Base-by-base conservation (phyloP, 257 asterid species). In the Capsicum chinense region DNA sequence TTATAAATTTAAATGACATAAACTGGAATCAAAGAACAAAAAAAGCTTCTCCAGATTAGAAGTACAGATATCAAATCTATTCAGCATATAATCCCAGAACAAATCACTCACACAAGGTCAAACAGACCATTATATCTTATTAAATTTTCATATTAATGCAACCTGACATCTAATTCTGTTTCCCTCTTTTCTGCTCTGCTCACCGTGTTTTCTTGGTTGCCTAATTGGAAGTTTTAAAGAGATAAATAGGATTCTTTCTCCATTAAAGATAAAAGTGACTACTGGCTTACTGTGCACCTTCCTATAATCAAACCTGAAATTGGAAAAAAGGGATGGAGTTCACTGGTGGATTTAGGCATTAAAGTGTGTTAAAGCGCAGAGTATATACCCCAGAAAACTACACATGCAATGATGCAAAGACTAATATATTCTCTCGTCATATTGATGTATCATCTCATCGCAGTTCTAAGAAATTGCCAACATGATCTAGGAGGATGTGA, bases 321-420 rank as follows among this genome's bases (percentile, higher is more conserved):
- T 26, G 21, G 39, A 69, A 39, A 50, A 39, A 69, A 69, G 13
- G 19, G n/a, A 42, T 14, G 78, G 78, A 39, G 50, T 39, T 69
- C 26, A 26, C 78, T 39, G 26, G 39, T 69, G 54, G 26, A 69
- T 48, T 39, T 68, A 39, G 76, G 76, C 47, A 76, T 13, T 76
- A 15, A 76, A 52, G 3, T 52, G 26, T 76, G 48, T 76, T 52
- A 7, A 76, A 50, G 16, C 19, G 7, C 44, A 21, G 70, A 64
- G 44, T 11, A 26, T 64, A 64, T 71, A 71, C 39, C 80, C 11
- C 0, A 74, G 19, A 50, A 48, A n/a, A 39, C 63, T 47, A 62
- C 48, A 74, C 42, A 81, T 59, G 17, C 59, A 82, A 33, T 13
- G 67, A 81, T 64, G 11, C 69, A 83, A 33, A 37, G 57, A 79